Evolutionary conservation across 768 basidiomycete genomes (phyloP).

Genomic region (Tricholomella constricta): DNA sequence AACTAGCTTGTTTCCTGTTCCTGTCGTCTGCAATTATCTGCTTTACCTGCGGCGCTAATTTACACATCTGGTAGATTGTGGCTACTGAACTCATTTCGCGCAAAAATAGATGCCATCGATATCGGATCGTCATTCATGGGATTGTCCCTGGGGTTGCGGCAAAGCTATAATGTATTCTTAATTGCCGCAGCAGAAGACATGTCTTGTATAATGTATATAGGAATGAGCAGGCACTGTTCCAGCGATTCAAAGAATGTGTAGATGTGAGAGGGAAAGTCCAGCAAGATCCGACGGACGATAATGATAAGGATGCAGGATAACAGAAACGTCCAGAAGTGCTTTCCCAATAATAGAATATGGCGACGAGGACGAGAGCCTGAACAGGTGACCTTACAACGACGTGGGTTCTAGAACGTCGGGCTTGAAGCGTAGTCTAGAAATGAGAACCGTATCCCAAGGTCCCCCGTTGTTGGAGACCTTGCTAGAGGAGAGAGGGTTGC

Average conservation of each 20-base stretch:
- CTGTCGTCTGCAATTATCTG: background rate
- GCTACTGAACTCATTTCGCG: background rate
- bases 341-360: background rate
- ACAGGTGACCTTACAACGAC: slow-evolving; percentile 23
- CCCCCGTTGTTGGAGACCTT: slow-evolving; percentile 54
- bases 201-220: background rate
- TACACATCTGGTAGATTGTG: background rate
- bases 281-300: background rate
- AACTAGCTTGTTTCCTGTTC: background rate
- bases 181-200: background rate
- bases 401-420: slow-evolving; percentile 62
- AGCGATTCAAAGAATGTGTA: background rate
- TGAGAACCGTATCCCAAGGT: slow-evolving; percentile 58
- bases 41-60: background rate
- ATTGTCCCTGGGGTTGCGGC: too few relatives aligned
- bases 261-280: background rate
- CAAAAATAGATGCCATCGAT: background rate
- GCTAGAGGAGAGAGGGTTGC: slow-evolving; percentile 41
- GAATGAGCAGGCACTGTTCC: background rate
- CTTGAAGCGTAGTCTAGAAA: slow-evolving; percentile 68
- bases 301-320: background rate
- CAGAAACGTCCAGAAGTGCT: background rate
- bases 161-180: background rate
- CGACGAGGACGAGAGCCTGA: background rate
- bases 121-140: too few relatives aligned